These are phyloP conservation scores for Penicillium sp. DNA, from an alignment of 2,329 filamentous ascomycete genomes.

Conservation along the genomic window DNA sequence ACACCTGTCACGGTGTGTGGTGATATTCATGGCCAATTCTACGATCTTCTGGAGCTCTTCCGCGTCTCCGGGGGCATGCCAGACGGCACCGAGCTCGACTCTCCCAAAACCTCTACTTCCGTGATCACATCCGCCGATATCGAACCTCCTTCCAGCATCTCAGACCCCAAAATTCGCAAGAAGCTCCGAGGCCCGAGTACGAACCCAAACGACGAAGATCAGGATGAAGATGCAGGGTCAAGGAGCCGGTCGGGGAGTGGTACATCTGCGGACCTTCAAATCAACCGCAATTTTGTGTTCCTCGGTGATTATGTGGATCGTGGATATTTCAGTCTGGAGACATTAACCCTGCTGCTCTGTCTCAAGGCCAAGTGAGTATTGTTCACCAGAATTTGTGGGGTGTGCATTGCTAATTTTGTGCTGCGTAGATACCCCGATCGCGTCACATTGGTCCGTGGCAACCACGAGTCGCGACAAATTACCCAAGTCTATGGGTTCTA, in stretches of 20 bases:
- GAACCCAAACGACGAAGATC: constrained; percentile 34
- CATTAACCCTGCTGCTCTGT: constrained; percentile 71
- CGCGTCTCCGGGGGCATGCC: constrained; percentile 96
- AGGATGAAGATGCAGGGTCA: constrained; percentile 34
- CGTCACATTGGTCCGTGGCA: constrained; percentile 92
- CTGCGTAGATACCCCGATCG: constrained; percentile 77
- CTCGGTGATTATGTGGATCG: constrained; percentile 74
- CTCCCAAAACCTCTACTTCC: constrained; percentile 67
- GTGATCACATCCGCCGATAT: constrained; percentile 89
- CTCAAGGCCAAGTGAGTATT: constrained; percentile 66
- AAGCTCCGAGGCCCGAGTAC: constrained; percentile 65
- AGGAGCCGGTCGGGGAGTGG: constrained; percentile 32
- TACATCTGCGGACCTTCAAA: constrained; percentile 39
- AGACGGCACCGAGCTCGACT: constrained; percentile 71
- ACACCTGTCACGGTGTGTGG: constrained; percentile 97
- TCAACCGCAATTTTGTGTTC: constrained; percentile 72
- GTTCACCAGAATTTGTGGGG: not conserved
- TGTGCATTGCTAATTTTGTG: not conserved
- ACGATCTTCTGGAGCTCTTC: constrained; percentile 95
- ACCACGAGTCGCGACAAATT: constrained; percentile 95
- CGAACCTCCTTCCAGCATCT: constrained; percentile 86
- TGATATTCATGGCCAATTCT: constrained; percentile 98
- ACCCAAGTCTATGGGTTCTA: constrained; percentile 98
- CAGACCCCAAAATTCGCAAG: constrained; percentile 80
- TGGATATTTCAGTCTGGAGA: constrained; percentile 74